phyloP scores from a whole-genome alignment of 108 stramenopile species.

The Fragilaria crotonensis region DNA sequence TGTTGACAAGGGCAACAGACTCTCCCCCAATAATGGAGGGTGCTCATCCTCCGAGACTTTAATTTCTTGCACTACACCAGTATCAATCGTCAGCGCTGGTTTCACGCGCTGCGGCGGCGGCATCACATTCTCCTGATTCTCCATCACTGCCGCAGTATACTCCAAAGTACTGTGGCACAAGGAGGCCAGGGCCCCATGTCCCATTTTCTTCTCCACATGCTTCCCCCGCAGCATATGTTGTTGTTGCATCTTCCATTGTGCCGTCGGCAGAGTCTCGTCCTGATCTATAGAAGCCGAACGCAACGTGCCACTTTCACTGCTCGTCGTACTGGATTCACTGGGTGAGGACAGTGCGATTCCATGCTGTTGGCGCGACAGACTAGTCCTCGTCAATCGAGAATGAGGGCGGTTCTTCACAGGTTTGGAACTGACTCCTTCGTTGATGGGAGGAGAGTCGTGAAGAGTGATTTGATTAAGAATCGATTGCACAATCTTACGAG shows the following conservation, averaged over 20 bases:
- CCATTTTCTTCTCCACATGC: conserved; percentile 12
- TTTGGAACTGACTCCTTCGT: conserved; percentile 22
- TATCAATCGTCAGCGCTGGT: background rate
- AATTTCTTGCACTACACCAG: background rate
- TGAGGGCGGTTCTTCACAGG: background rate
- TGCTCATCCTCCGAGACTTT: background rate
- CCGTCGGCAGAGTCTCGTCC: background rate
- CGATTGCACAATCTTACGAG: conserved; percentile 35
- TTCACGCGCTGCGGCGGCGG: background rate
- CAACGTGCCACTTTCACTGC: background rate
- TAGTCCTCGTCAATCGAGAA: too few relatives aligned
- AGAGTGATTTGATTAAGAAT: conserved; percentile 56
- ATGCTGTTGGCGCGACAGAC: background rate
- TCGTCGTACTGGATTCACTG: background rate
- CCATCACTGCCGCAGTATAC: background rate
- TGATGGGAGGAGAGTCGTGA: conserved; percentile 60
- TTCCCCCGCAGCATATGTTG: conserved; percentile 4
- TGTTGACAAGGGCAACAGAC: background rate
- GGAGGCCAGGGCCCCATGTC: conserved; percentile 24
- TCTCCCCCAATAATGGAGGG: background rate
- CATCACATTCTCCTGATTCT: background rate
- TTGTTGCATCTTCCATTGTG: conserved; percentile 4
- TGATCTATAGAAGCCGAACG: too few relatives aligned
- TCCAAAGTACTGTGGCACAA: conserved; percentile 27
- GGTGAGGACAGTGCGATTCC: background rate